Base-by-base conservation (phyloP, 2,329 filamentous ascomycete genomes). In the Didymellaceae sp. region DNA sequence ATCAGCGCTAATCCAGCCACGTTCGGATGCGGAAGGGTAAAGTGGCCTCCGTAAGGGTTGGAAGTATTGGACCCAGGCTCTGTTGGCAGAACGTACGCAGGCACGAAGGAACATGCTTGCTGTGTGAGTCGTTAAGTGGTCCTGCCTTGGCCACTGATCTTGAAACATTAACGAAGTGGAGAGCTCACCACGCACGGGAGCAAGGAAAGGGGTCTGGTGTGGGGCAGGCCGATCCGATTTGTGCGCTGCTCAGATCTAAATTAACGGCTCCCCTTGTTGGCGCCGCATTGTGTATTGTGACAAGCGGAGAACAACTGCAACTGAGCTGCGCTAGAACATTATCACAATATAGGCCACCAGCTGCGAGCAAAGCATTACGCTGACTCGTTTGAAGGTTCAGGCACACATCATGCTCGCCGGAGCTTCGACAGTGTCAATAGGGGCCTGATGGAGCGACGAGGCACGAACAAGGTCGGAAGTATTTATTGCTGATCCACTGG, bases 211-310 rank as follows among this genome's bases (percentile, higher is more conserved):
- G 62, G 56, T 60, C 21, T 62, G 57, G 58, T 61, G 65, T 67
- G 67, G 65, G 65, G 63, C 64, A 42, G 32, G 58, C 28, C 52
- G 64, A 67, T 69, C 61, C 62, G 67, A 70, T 71, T 70, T 61
- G 64, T 48, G 61, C 54, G 54, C 21, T 54, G 53, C 55, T 65
- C 56, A 67, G 67, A 70, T 70, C 67, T 67, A 28, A 56, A 44
- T 53, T 46, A 57, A 71, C 66, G 67, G 64, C 65, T 59, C 58
- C 55, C 53, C 56, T 56, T 44, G 49, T 51, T 63, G 57, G 55
- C 63, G 65, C 66, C 63, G 63, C 58, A 70, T 67, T 62, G 66
- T 61, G 61, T 60, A 58, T 55, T 56, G 25, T 17, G 45, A 32
- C 37, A 52, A 38, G 37, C 42, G 35, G 35, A 45, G 35, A 34